Conservation (phyloP, 2,329 filamentous ascomycete genomes). For the Sclerotinia subarctica region DNA sequence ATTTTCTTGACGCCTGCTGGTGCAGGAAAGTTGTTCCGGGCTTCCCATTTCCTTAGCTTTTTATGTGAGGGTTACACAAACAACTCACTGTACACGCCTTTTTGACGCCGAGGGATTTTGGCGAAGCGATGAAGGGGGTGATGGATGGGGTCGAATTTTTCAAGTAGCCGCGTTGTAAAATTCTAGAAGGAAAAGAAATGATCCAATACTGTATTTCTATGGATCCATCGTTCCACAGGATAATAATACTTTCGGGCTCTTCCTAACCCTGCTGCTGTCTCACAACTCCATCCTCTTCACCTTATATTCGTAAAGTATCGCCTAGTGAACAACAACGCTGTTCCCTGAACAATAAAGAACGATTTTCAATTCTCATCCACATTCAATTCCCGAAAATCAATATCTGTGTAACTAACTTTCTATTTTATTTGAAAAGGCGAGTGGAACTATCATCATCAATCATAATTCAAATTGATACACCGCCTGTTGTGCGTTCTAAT, state of each 20-base stretch:
- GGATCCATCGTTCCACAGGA: background rate
- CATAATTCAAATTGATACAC: constrained; percentile 13
- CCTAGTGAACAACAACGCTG: constrained; percentile 11
- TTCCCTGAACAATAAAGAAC: constrained; percentile 14
- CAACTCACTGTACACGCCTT: background rate
- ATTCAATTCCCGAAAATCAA: constrained; percentile 3
- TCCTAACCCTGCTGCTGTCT: background rate
- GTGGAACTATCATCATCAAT: background rate
- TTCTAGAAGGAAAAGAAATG: constrained; percentile 5
- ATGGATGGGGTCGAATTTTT: background rate
- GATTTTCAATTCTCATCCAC: constrained; percentile 1
- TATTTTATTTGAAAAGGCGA: background rate
- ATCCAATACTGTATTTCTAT: background rate
- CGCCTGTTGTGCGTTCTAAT: constrained; percentile 10
- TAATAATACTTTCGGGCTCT: background rate
- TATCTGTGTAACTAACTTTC: constrained; percentile 7
- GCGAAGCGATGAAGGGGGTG: constrained; percentile 12
- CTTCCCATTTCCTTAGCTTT: background rate
- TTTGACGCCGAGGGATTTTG: constrained; percentile 5
- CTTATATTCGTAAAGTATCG: constrained; percentile 5
- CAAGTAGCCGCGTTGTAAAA: background rate
- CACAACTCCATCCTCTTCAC: background rate
- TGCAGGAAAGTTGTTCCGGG: constrained; percentile 7
- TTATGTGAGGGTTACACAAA: background rate
- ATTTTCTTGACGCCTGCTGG: background rate